Conservation (phyloP, 495 filamentous ascomycete genomes). For the Jackrogersella multiformis region DNA sequence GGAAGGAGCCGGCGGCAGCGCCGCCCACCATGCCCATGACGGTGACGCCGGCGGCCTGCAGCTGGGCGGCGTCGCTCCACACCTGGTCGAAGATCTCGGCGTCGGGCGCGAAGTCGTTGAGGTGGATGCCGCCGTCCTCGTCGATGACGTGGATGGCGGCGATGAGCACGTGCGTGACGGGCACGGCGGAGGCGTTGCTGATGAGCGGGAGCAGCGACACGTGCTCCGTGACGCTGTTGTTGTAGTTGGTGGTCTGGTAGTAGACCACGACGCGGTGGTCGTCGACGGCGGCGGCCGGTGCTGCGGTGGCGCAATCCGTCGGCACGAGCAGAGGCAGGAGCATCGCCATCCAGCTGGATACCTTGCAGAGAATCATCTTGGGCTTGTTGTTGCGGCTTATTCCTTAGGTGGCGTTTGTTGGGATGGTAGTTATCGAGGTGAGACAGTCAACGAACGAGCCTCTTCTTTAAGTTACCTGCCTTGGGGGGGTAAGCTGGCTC, state of each 20-base stretch:
- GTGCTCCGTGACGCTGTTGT: conserved; percentile 61
- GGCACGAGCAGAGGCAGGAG: conserved; percentile 30
- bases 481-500: conserved; percentile 4
- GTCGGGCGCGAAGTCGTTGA: conserved; percentile 75
- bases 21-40: conserved; percentile 86
- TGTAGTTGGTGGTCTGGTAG: conserved; percentile 75
- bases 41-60: conserved; percentile 71
- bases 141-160: conserved; percentile 81
- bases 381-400: conserved; percentile 1
- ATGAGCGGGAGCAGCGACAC: conserved; percentile 79
- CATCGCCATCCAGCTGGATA: conserved; percentile 25
- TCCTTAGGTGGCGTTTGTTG: background rate
- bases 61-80: conserved; percentile 70
- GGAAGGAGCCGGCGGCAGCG: conserved; percentile 74
- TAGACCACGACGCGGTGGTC: conserved; percentile 66
- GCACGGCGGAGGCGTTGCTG: conserved; percentile 57
- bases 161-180: conserved; percentile 75
- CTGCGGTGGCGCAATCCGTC: conserved; percentile 1
- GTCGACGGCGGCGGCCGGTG: conserved; percentile 9
- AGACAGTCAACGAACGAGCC: background rate
- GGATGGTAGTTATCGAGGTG: background rate
- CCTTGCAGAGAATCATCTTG: conserved; percentile 29
- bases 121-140: conserved; percentile 65
- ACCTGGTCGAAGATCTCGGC: conserved; percentile 64
- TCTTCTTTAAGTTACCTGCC: background rate